These are phyloP conservation scores for Suillus subaureus DNA, from an alignment of 768 basidiomycete genomes.

Conservation along the genomic window DNA sequence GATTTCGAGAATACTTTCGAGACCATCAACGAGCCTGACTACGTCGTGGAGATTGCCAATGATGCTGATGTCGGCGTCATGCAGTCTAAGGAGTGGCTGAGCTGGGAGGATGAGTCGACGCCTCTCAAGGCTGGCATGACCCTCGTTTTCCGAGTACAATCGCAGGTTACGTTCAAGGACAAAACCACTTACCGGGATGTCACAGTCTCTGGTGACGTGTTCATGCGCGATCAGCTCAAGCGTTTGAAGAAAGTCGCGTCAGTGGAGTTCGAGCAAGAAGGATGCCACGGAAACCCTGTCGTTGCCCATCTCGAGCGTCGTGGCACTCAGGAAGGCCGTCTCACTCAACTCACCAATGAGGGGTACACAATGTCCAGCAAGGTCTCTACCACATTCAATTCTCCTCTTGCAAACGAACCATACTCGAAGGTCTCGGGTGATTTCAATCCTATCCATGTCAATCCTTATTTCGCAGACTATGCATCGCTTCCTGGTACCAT, in stretches of 20 bases:
- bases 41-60: conserved; percentile 70
- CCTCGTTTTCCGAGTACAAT: conserved; percentile 88
- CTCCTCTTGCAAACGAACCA: conserved; percentile 91
- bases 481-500: conserved; percentile 94
- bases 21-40: conserved; percentile 86
- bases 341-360: conserved; percentile 77
- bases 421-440: conserved; percentile 97
- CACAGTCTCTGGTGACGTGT: conserved; percentile 82
- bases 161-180: conserved; percentile 89
- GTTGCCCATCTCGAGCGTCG: conserved; percentile 91
- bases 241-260: conserved; percentile 86
- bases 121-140: conserved; percentile 80
- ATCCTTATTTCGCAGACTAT: conserved; percentile 96
- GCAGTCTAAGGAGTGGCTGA: conserved; percentile 97
- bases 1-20: conserved; percentile 98
- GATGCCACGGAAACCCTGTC: conserved; percentile 92
- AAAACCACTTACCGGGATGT: conserved; percentile 82
- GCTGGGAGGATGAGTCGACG: conserved; percentile 83
- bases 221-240: conserved; percentile 87
- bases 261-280: conserved; percentile 84
- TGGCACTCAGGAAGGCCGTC: conserved; percentile 75
- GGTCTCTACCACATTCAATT: conserved; percentile 67
- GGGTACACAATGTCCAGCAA: conserved; percentile 81
- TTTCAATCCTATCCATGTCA: conserved; percentile 98
- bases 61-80: conserved; percentile 89